Percentiles rank a stretch among this genome's conserved stretches.
Evolutionary conservation across 2,329 filamentous ascomycete species (phyloP).

Genomic region (Ceratocystis eucalypticola): DNA sequence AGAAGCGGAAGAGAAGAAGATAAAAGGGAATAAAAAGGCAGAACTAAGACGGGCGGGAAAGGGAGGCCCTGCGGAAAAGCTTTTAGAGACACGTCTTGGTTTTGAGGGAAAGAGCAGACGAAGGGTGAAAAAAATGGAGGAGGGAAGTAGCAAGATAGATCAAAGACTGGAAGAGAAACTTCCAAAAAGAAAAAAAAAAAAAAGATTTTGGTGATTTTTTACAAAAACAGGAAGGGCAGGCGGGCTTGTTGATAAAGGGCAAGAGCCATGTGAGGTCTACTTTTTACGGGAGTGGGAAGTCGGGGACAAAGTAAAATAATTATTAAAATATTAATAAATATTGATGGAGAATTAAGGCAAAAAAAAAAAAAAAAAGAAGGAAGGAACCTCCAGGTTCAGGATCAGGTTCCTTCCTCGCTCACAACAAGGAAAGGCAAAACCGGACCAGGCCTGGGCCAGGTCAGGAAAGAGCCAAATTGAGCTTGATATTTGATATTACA

Average conservation of each 20-base stretch:
- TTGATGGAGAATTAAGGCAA: background rate
- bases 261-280: background rate
- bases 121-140: background rate
- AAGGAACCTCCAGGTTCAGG: background rate
- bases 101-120: conserved; percentile 2
- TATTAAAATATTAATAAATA: background rate
- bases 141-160: background rate
- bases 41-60: background rate
- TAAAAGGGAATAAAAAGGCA: background rate
- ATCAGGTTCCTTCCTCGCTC: background rate
- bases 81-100: background rate
- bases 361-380: background rate
- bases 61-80: background rate
- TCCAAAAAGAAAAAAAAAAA: background rate
- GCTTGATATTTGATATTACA: background rate
- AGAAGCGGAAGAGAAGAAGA: background rate
- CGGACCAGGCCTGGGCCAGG: background rate
- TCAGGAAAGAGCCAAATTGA: background rate
- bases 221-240: background rate
- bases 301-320: background rate
- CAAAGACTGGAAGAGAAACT: background rate
- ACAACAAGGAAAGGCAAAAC: background rate
- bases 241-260: background rate
- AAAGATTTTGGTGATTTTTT: background rate
- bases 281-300: background rate